Base-by-base conservation (phyloP, 495 filamentous ascomycete species). In the Aspergillus indologenus region DNA sequence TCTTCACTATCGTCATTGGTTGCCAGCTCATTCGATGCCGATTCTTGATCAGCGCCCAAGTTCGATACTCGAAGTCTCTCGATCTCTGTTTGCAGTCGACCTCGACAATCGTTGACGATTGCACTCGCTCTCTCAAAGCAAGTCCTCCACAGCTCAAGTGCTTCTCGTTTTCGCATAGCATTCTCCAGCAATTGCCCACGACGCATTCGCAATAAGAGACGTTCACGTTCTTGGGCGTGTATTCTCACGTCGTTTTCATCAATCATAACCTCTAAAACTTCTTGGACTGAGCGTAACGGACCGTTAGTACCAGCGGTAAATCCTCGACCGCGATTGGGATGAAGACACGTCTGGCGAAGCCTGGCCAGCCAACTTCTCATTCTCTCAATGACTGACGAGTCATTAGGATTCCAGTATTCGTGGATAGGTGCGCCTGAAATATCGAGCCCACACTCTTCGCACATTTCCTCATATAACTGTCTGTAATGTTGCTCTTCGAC, bases 401-500 rank as follows among this genome's bases (percentile, higher is more conserved):
- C 79, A 44, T 89, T 77, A 0, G 83, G 81, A 55, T 88, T 74
- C 88, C 87, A 92, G 15, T 82, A 76, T 14, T 77, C 81, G 2
- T 48, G 57, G 2, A 83, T 48, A 2, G 90, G 88, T 11, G 74
- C 75, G 0, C 93, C 92, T 11, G 83, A 73, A 12, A 68, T 58
- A 62, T 87, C 81, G 9, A 97, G 67, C 1, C 87, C 87, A 58
- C 83, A 87, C 0, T 83, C 81, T 7, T 81, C 76, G 45, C 84
- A 86, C 82, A 96, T 91, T 65, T 90, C 73, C 31, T 84, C 78
- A 56, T 90, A 90, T 1, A 92, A 66, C 42, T 83, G 80, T 18
- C 77, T 74, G 65, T 98, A 98, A 56, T 91, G 83, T 65, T 96
- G 89, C 63, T 96, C 88, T 66, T 98, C 94, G 18, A 96, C 80